Evolutionary conservation across 306 rosid genomes (phyloP).

Genomic region (Arachis hypogaea): DNA sequence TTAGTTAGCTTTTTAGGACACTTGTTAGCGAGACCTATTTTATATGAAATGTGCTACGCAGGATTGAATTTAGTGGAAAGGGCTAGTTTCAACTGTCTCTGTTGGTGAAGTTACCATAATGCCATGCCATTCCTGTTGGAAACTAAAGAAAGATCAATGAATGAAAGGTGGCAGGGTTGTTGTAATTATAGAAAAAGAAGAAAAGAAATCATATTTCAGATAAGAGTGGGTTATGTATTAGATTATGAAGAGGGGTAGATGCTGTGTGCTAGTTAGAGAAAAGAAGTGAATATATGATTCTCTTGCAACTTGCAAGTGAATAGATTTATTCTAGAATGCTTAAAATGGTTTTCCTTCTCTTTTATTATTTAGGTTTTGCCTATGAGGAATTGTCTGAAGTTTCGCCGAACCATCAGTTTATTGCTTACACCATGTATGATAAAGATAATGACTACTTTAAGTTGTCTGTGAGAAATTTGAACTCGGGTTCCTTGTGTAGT

Average conservation of each 20-base stretch:
- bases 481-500: slow-evolving; percentile 84
- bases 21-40: no score
- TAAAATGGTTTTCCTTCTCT: slow-evolving; percentile 9
- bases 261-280: background rate
- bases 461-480: slow-evolving; percentile 87
- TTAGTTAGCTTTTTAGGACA: no score
- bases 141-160: background rate
- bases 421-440: slow-evolving; percentile 94
- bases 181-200: background rate
- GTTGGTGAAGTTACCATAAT: no score
- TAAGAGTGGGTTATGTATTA: background rate
- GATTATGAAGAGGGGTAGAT: slow-evolving; percentile 27
- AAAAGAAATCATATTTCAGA: background rate
- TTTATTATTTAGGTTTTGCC: slow-evolving; percentile 71
- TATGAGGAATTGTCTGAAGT: slow-evolving; percentile 88
- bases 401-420: slow-evolving; percentile 81
- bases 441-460: slow-evolving; percentile 77
- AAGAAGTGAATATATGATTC: background rate
- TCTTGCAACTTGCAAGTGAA: background rate
- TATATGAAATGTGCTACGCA: no score
- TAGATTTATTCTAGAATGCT: slow-evolving; percentile 26
- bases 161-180: background rate
- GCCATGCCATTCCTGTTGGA: no score
- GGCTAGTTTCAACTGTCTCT: no score
- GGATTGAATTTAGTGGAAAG: no score